A percentile compares a stretch with the other conserved stretches of the same genome.
Conservation (phyloP, 2,329 filamentous ascomycete species). For the Aureobasidium sp. region DNA sequence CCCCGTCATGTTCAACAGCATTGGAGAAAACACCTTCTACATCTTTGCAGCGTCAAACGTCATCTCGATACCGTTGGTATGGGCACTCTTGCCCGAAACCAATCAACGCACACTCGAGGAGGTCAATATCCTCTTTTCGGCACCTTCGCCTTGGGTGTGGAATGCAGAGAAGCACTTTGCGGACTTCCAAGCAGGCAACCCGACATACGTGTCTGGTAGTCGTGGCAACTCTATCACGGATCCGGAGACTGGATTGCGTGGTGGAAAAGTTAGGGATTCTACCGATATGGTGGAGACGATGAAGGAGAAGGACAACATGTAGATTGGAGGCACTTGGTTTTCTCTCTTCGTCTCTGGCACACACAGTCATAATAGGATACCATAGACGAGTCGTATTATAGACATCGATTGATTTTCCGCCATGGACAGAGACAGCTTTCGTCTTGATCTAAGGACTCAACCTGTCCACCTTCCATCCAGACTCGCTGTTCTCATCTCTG, state of each 20-base stretch:
- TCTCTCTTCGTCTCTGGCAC: background rate
- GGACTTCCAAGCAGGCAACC: constrained; percentile 52
- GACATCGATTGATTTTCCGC: background rate
- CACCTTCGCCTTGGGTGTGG: constrained; percentile 60
- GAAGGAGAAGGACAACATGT: background rate
- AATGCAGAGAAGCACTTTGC: constrained; percentile 58
- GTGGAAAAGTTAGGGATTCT: background rate
- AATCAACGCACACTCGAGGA: constrained; percentile 31
- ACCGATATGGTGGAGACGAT: constrained; percentile 2
- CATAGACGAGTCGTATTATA: background rate
- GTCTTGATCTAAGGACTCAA: constrained; percentile 53
- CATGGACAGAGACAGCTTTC: background rate
- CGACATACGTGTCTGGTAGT: constrained; percentile 26
- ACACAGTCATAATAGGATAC: background rate
- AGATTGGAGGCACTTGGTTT: background rate
- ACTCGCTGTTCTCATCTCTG: constrained; percentile 40
- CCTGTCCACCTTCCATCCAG: constrained; percentile 59
- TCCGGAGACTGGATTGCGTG: constrained; percentile 15
- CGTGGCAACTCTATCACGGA: constrained; percentile 21
- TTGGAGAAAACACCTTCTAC: constrained; percentile 63
- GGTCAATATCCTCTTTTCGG: constrained; percentile 64
- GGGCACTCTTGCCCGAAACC: constrained; percentile 65
- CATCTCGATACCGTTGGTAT: constrained; percentile 59
- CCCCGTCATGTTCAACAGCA: constrained; percentile 50
- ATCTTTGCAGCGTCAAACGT: constrained; percentile 63